Percentiles rank a stretch among this genome's conserved stretches.
These are phyloP conservation scores for Mrakia hoshinonis DNA, from an alignment of 768 basidiomycete species.

Conservation along the genomic window DNA sequence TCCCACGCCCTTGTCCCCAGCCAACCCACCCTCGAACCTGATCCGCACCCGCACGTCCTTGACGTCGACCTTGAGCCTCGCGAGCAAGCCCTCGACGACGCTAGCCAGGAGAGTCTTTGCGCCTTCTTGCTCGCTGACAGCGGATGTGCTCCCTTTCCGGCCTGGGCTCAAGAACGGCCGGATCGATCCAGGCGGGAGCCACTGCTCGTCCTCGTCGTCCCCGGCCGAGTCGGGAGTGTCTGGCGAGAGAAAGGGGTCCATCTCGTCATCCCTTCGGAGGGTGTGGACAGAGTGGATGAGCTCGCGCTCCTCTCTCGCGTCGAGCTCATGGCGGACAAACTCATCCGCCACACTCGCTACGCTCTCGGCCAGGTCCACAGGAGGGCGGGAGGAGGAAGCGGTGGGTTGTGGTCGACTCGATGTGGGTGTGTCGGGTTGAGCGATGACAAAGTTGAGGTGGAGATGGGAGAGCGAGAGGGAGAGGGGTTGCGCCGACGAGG, in stretches of 20 bases:
- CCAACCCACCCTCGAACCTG: slow-evolving; percentile 2
- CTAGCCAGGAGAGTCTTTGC: slow-evolving; percentile 39
- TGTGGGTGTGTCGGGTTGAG: not conserved
- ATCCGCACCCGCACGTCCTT: slow-evolving; percentile 34
- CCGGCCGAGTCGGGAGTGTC: slow-evolving; percentile 14
- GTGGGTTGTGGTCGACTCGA: not conserved
- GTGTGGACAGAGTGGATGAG: slow-evolving; percentile 60
- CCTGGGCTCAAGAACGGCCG: slow-evolving; percentile 24
- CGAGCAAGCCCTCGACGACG: slow-evolving; percentile 40
- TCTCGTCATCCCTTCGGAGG: slow-evolving; percentile 43
- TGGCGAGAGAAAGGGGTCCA: slow-evolving; percentile 35
- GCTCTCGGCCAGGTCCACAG: slow-evolving; percentile 58
- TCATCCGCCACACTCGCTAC: slow-evolving; percentile 75
- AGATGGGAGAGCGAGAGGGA: slow-evolving; percentile 62
- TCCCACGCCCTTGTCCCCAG: not conserved
- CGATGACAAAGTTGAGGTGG: slow-evolving; percentile 52
- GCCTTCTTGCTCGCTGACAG: slow-evolving; percentile 12
- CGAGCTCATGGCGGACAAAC: slow-evolving; percentile 76
- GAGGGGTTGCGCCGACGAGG: slow-evolving; percentile 36
- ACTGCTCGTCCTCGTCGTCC: slow-evolving; percentile 25
- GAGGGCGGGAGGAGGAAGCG: not conserved
- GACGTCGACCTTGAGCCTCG: slow-evolving; percentile 39
- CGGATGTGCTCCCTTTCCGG: not conserved
- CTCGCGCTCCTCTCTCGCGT: slow-evolving; percentile 58
- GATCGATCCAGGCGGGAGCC: slow-evolving; percentile 34